phyloP scores from a whole-genome alignment of 1,139 yeast genomes.

The Hemisphaericaspora xylanilytica region DNA sequence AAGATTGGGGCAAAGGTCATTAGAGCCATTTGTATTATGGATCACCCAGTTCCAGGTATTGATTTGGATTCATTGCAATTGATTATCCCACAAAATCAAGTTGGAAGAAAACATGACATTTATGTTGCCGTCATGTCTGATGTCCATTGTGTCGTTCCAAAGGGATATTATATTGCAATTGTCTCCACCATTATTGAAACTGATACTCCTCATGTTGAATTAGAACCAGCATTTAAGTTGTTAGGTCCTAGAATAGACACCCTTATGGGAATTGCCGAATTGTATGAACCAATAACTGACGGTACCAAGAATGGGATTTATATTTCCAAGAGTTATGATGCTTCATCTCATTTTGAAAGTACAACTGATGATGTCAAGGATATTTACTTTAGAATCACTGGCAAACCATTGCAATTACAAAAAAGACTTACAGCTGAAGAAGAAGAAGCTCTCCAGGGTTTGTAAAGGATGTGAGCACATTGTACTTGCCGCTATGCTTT shows the following conservation, averaged over 20 bases:
- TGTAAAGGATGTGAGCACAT: too few relatives aligned
- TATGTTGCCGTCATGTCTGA: conserved; percentile 89
- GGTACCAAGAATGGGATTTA: conserved; percentile 78
- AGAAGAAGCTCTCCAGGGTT: conserved; percentile 43
- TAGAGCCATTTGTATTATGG: conserved; percentile 90
- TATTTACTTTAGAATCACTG: conserved; percentile 85
- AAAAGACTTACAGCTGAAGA: conserved; percentile 66
- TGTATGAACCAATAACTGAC: conserved; percentile 83
- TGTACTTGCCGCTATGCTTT: too few relatives aligned
- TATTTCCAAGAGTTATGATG: conserved; percentile 87
- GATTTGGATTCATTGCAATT: conserved; percentile 90
- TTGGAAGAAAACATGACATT: conserved; percentile 88
- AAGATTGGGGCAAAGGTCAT: conserved; percentile 85
- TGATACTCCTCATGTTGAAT: conserved; percentile 85
- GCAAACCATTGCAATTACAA: conserved; percentile 85
- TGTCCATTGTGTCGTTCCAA: conserved; percentile 87
- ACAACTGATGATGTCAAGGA: conserved; percentile 97
- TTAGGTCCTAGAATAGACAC: conserved; percentile 78
- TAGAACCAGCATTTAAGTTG: conserved; percentile 91
- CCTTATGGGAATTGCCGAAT: conserved; percentile 93
- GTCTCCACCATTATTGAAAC: conserved; percentile 95
- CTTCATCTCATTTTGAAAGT: conserved; percentile 92
- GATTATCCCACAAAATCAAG: conserved; percentile 95
- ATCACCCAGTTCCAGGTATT: conserved; percentile 86
- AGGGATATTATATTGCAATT: conserved; percentile 89